A percentile compares a stretch with the other conserved stretches of the same genome.
phyloP scores from a whole-genome alignment of 768 basidiomycete species.

The Boletellus ananas region DNA sequence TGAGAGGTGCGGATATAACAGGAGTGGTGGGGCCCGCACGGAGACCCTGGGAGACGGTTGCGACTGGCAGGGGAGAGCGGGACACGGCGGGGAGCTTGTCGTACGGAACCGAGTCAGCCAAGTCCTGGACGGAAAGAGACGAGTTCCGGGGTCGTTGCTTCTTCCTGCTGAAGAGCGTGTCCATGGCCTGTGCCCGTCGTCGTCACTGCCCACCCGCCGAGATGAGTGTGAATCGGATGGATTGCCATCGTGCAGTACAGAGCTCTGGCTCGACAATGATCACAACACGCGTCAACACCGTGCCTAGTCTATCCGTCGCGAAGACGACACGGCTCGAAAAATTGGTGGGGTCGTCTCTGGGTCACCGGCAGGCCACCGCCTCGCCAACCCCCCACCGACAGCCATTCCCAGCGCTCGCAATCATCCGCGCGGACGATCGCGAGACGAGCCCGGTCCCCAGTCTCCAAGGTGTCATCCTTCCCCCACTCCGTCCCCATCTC shows the following conservation, averaged over 20 bases:
- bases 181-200: slow-evolving; percentile 41
- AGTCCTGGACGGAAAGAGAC: slow-evolving; percentile 57
- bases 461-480: slow-evolving; percentile 41
- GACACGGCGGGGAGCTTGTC: slow-evolving; percentile 55
- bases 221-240: neutral
- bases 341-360: slow-evolving; percentile 25
- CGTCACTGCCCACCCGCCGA: slow-evolving; percentile 13
- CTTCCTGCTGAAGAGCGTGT: slow-evolving; percentile 63
- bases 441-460: slow-evolving; percentile 25
- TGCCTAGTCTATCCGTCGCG: slow-evolving; percentile 12
- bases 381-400: slow-evolving; percentile 24
- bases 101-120: slow-evolving; percentile 71
- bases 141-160: slow-evolving; percentile 56
- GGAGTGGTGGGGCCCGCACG: slow-evolving; percentile 34
- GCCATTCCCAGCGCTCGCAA: slow-evolving; percentile 19
- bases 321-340: slow-evolving; percentile 28
- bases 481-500: slow-evolving; percentile 35
- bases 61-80: slow-evolving; percentile 57
- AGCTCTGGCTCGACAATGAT: neutral
- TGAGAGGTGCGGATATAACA: slow-evolving; percentile 75
- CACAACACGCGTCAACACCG: slow-evolving; percentile 27
- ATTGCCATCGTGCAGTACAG: slow-evolving; percentile 4
- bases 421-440: slow-evolving; percentile 12
- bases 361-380: slow-evolving; percentile 28
- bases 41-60: slow-evolving; percentile 52